Evolutionary conservation across 805 yeast genomes (phyloP), one percentile per base, ranked within the genome.

Genomic region (Saturnispora saitoi): DNA sequence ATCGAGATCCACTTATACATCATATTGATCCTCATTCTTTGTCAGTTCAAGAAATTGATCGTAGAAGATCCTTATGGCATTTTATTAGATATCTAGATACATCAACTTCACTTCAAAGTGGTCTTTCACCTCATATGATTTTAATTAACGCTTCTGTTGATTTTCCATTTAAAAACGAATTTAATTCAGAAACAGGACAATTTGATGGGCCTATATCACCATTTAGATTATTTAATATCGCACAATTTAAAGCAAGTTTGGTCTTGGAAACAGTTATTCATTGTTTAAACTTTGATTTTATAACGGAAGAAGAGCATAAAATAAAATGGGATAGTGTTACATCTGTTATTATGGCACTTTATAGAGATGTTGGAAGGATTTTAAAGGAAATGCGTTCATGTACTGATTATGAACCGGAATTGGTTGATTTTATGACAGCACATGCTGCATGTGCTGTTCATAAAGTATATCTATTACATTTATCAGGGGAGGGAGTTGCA

Each of bases 371-470:
- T 14, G 29, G 29, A 22, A 15, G 24, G 3, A 24, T 53, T n/a
- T 31, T 44, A 11, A 37, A 32, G 22, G 54, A 53, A 42, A 53
- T 53, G 4, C 30, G 47, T 4, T 42, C 32, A 31, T 53, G 56
- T 45, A 32, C 41, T 22, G 37, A 32, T 31, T 51, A 48, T 32
- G 34, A 50, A 2, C 66, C 83, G 52, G 91, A 93, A 2, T 95
- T 91, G 24, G 70, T 91, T 49, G 66, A 83, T 4, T 91, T 98
- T 97, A 22, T 88, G 62, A 69, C 86, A 47, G 79, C 90, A 32
- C 90, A 91, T 62, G 81, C 85, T 54, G 78, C 82, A 32, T 70
- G 90, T 42, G 71, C 87, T 31, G 95, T 86, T 0, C 54, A 53
- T 39, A 44, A 54, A 22, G 42, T 48, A 1, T 51, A 46, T 45